Percentiles rank a stretch among this genome's conserved stretches.
Evolutionary conservation across 352 stramenopile genomes (phyloP).

Genomic region (Globisporangium carolinianum): DNA sequence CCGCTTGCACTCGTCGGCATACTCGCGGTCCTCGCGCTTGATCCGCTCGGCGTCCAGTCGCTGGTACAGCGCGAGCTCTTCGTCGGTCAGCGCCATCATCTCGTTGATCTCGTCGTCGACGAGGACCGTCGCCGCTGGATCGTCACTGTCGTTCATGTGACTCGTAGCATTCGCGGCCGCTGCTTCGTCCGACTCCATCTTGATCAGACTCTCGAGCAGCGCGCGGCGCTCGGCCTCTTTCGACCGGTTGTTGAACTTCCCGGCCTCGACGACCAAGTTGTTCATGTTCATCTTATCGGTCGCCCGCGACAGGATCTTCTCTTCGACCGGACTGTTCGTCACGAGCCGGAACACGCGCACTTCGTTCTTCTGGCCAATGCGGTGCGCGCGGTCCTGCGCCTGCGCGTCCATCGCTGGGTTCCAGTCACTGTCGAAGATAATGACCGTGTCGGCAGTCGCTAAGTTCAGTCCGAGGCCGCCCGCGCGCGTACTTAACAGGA

Average conservation of each 20-base stretch:
- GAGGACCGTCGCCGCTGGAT: constrained; percentile 46
- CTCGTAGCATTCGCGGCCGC: constrained; percentile 53
- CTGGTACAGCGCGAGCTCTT: constrained; percentile 78
- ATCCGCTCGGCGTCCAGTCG: constrained; percentile 58
- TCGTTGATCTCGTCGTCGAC: constrained; percentile 85
- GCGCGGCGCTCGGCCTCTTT: constrained; percentile 82
- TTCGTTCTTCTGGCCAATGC: constrained; percentile 90
- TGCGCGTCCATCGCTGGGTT: constrained; percentile 97
- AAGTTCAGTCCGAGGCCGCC: constrained; percentile 98
- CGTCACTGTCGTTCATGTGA: constrained; percentile 46
- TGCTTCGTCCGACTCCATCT: constrained; percentile 84
- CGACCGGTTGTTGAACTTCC: constrained; percentile 85
- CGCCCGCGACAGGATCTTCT: constrained; percentile 81
- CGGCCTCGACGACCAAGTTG: constrained; percentile 84
- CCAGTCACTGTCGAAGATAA: constrained; percentile 99
- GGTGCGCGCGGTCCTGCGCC: constrained; percentile 88
- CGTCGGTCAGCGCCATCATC: constrained; percentile 87
- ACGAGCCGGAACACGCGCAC: constrained; percentile 83
- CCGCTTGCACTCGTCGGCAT: constrained; percentile 61
- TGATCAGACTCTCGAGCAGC: constrained; percentile 83
- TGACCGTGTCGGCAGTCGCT: constrained; percentile 96
- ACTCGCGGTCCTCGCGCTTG: constrained; percentile 55
- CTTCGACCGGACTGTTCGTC: constrained; percentile 83
- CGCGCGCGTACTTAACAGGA: constrained; percentile 96
- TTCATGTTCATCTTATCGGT: constrained; percentile 92